phyloP scores from a whole-genome alignment of 2,329 filamentous ascomycete species.

The Aspergillus latus region DNA sequence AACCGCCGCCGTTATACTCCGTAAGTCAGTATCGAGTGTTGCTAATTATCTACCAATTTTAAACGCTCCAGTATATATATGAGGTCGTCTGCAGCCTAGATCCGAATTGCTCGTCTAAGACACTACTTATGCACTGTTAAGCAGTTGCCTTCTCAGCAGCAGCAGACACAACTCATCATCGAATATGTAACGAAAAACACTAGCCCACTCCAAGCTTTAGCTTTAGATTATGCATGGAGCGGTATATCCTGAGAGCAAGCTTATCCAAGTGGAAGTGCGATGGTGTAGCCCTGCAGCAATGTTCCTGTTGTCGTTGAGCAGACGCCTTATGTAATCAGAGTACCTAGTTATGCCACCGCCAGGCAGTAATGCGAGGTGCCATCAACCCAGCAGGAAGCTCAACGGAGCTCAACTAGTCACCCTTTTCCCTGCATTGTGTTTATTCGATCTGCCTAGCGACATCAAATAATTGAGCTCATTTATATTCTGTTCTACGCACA shows the following conservation, averaged over 20 bases:
- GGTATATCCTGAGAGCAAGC: not conserved
- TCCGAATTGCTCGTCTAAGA: not conserved
- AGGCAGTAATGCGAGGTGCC: slow-evolving; percentile 18
- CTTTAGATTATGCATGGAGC: not conserved
- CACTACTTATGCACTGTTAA: not conserved
- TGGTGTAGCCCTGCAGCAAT: not conserved
- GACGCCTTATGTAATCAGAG: slow-evolving; percentile 21
- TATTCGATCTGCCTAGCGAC: slow-evolving; percentile 3
- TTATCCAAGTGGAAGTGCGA: not conserved
- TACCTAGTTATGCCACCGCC: slow-evolving; percentile 13
- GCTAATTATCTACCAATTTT: not conserved
- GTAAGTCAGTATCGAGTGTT: not conserved
- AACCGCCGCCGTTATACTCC: not conserved
- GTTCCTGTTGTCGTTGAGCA: not conserved
- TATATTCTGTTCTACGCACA: slow-evolving; percentile 21
- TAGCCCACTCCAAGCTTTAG: not conserved
- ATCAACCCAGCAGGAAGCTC: slow-evolving; percentile 16
- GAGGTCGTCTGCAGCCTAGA: not conserved
- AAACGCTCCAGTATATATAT: not conserved
- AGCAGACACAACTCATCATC: not conserved
- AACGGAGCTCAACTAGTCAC: slow-evolving; percentile 12
- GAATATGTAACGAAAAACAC: not conserved
- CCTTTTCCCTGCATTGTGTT: slow-evolving; percentile 7
- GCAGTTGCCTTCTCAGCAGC: not conserved
- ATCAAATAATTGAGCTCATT: slow-evolving; percentile 14